These are phyloP conservation scores for Saccharomyces pastorianus DNA, from an alignment of 1,139 yeast species.

Conservation along the genomic window DNA sequence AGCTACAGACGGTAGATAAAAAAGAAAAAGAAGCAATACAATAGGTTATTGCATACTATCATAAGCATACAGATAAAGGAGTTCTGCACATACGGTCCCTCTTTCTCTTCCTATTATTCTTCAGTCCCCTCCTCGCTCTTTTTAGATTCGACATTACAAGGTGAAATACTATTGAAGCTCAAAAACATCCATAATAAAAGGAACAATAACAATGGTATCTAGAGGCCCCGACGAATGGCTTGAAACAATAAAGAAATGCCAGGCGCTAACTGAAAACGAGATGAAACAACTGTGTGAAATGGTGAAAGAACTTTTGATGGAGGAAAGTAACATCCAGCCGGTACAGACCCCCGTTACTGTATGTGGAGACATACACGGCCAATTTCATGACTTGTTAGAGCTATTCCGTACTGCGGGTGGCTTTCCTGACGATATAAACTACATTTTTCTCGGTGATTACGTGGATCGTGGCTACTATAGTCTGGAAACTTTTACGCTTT, in stretches of 20 bases:
- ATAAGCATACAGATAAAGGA: background rate
- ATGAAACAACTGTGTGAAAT: conserved; percentile 95
- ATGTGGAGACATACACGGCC: conserved; percentile 98
- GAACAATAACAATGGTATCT: conserved; percentile 45
- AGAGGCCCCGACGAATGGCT: conserved; percentile 96
- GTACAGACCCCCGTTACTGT: conserved; percentile 97
- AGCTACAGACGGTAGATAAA: background rate
- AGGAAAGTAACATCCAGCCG: conserved; percentile 92
- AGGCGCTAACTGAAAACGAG: conserved; percentile 80
- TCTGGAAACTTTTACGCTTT: conserved; percentile 80
- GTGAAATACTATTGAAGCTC: conserved; percentile 1
- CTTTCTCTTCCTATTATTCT: background rate
- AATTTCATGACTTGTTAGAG: conserved; percentile 89
- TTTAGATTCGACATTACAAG: background rate
- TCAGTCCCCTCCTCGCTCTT: background rate
- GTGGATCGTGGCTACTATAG: conserved; percentile 96
- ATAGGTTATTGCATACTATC: background rate
- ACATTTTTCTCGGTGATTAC: conserved; percentile 86
- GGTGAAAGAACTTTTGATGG: conserved; percentile 84
- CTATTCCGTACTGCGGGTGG: conserved; percentile 91
- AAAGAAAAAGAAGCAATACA: background rate
- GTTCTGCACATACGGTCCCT: background rate
- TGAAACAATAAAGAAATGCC: conserved; percentile 85
- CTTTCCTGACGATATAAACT: conserved; percentile 69
- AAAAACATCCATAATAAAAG: background rate